phyloP scores from a whole-genome alignment of 768 basidiomycete species.

The Boletus coccyginus region DNA sequence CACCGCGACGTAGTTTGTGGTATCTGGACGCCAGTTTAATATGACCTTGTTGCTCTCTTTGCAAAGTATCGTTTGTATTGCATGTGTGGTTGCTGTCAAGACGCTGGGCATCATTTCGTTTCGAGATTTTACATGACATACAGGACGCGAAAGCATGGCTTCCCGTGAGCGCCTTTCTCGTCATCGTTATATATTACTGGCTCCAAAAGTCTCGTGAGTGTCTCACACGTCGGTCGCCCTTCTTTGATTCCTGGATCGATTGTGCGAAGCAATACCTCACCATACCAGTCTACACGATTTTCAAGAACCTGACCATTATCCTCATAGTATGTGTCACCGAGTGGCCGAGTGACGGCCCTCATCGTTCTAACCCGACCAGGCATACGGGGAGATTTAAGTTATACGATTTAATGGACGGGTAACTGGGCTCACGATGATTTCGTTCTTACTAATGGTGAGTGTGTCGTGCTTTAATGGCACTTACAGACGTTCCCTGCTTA shows the following conservation, averaged over 20 bases:
- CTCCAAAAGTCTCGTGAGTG: conserved; percentile 91
- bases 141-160: conserved; percentile 92
- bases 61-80: conserved; percentile 84
- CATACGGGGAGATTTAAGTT: conserved; percentile 97
- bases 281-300: conserved; percentile 98
- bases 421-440: conserved; percentile 80
- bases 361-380: conserved; percentile 42
- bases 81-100: conserved; percentile 74
- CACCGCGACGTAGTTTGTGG: conserved; percentile 67
- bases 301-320: conserved; percentile 99
- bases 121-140: conserved; percentile 64
- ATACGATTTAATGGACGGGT: conserved; percentile 94
- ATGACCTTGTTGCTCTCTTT: conserved; percentile 97
- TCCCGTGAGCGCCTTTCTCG: conserved; percentile 89
- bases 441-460: conserved; percentile 89
- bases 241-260: neutral
- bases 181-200: conserved; percentile 95
- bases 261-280: conserved; percentile 83
- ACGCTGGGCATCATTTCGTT: conserved; percentile 77
- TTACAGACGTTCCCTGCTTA: neutral
- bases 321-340: conserved; percentile 66
- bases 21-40: conserved; percentile 88
- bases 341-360: neutral
- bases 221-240: neutral
- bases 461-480: conserved; percentile 16